Base-by-base conservation (phyloP, 1,139 yeast genomes). In the Scheffersomyces parashehatae region DNA sequence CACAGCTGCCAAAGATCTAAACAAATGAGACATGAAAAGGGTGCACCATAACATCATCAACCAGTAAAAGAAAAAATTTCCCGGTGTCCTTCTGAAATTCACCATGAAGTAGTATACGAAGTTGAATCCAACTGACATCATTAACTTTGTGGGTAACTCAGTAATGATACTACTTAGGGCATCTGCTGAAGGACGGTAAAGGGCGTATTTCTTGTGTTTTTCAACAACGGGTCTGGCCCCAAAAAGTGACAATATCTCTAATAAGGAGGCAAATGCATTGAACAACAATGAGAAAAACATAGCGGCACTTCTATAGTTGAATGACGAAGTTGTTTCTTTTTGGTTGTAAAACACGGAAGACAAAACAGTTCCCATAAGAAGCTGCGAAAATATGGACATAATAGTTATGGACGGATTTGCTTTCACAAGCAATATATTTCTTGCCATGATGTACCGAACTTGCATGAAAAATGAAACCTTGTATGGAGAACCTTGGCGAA, bases 121-220 rank as follows among this genome's bases (percentile, higher is more conserved):
- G 36, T 75, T 66, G 56, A 82, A 74, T 28, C 67, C 54, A 33
- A 75, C 49, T 39, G 80, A 65, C 47, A 77, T 73, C 34, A 67
- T 48, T 9, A 78, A 46, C 55, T 82, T 82, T 24, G 75, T 65
- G 4, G 88, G 88, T 39, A 82, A 58, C 53, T 82, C 85, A 28
- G 85, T 75, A 41, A 82, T 59, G 50, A 82, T 70, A 42, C 76
- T 74, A 45, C 83, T 84, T 39, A 82, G 58, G 6, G 87, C 82
- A 59, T 83, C 87, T n/a, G 84, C 84, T 32, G 86, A 77, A 29
- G 84, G 81, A 48, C 82, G 82, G 53, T 83, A 83, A 62, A 83
- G 71, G 4, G 86, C 82, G 56, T 78, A 82, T 28, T 78, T 72
- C 52, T 78, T 79, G 53, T 83, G 88, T 59, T 82, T 83, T 49